Evolutionary conservation across 257 asterid species (phyloP).

Genomic region (Scutellaria minor): DNA sequence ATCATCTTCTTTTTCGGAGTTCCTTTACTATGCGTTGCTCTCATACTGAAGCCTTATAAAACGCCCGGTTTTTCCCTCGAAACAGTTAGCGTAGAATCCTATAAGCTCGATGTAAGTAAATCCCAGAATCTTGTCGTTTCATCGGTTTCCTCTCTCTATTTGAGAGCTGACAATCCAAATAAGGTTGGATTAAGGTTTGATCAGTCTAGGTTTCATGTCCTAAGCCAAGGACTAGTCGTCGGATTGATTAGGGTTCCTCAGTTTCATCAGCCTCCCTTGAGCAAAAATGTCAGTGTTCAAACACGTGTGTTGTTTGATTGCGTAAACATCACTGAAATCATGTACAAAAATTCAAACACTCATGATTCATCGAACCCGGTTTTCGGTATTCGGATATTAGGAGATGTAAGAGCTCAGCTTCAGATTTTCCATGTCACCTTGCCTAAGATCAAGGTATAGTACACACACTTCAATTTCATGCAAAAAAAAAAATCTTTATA

Average conservation of each 20-base stretch:
- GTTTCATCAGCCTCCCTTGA: conserved; percentile 71
- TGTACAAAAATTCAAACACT: conserved; percentile 39
- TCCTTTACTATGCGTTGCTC: conserved; percentile 37
- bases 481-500: neutral
- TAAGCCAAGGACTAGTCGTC: conserved; percentile 56
- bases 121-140: conserved; percentile 52
- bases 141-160: conserved; percentile 43
- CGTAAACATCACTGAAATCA: conserved; percentile 51
- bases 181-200: conserved; percentile 56
- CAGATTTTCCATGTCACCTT: conserved; percentile 42
- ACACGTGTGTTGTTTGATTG: conserved; percentile 44
- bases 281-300: conserved; percentile 52
- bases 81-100: conserved; percentile 49
- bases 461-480: neutral
- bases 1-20: conserved; percentile 40
- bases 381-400: conserved; percentile 50
- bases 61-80: conserved; percentile 60
- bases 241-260: conserved; percentile 63
- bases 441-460: conserved; percentile 53
- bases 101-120: conserved; percentile 41
- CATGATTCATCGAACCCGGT: conserved; percentile 32
- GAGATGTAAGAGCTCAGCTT: conserved; percentile 55
- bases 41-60: conserved; percentile 54
- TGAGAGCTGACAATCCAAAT: conserved; percentile 61
- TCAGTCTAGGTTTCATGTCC: conserved; percentile 52